These are phyloP conservation scores for Acrocalymma vagum DNA, from an alignment of 2,329 filamentous ascomycete genomes.

Conservation along the genomic window DNA sequence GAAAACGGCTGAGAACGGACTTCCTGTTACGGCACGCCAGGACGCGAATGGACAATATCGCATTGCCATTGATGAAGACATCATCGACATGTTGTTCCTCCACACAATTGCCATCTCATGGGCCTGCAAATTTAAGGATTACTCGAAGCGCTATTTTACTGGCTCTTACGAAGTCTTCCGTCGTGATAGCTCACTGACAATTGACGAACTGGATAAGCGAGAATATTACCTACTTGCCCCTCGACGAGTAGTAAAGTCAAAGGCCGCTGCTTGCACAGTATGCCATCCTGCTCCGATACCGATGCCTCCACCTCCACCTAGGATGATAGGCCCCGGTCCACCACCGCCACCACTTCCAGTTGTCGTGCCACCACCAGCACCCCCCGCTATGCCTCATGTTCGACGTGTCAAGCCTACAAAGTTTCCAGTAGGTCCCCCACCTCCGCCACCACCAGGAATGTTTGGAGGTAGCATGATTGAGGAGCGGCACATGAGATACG, in stretches of 20 bases:
- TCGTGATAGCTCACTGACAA: too few relatives aligned
- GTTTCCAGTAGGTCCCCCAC: slow-evolving; percentile 4
- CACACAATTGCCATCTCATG: slow-evolving; percentile 30
- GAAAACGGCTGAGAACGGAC: slow-evolving; percentile 25
- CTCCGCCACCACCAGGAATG: slow-evolving; percentile 4
- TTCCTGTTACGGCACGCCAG: slow-evolving; percentile 29
- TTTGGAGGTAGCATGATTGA: slow-evolving; percentile 12
- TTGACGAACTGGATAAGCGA: slow-evolving; percentile 17
- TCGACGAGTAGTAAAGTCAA: slow-evolving; percentile 4
- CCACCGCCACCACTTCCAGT: slow-evolving; percentile 9
- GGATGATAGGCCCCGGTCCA: background rate
- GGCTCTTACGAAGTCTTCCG: too few relatives aligned
- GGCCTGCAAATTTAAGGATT: slow-evolving; percentile 27
- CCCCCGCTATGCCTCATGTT: background rate
- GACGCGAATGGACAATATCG: slow-evolving; percentile 30
- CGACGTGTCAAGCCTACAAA: background rate
- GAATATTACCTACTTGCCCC: slow-evolving; percentile 28
- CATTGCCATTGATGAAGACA: slow-evolving; percentile 34
- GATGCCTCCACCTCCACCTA: slow-evolving; percentile 8
- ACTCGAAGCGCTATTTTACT: slow-evolving; percentile 9
- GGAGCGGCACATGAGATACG: slow-evolving; percentile 24
- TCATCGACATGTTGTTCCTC: slow-evolving; percentile 38
- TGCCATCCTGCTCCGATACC: slow-evolving; percentile 19
- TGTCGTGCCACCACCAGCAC: slow-evolving; percentile 5
- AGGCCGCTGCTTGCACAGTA: slow-evolving; percentile 9